Base-by-base conservation (phyloP, 768 basidiomycete species). In the Phylloporus sp. region DNA sequence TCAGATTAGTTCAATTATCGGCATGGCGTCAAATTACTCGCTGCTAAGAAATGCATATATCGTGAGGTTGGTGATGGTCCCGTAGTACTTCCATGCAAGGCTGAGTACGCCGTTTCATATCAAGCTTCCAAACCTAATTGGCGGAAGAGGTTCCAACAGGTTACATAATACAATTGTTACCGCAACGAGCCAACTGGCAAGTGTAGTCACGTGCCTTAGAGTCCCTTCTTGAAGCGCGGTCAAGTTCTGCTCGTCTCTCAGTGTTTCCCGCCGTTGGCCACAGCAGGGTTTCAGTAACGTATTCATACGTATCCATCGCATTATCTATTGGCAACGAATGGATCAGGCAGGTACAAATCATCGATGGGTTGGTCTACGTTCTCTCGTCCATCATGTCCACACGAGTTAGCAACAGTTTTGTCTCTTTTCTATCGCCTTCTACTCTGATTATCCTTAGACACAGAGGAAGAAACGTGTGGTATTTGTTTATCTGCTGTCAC, bases 331-430 rank as follows among this genome's bases (percentile, higher is more conserved):
- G 39, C 39, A 40, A 5, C 23, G 22, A 5, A 16, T 15, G 32
- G 16, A 34, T 16, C 13, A 15, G 32, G 15, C 13, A 34, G 5
- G 35, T 38, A 38, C 20, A 22, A 20, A 20, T 38, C 22, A 38
- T 22, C 18, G 11, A n/a, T 38, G 20, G 36, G 18, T 38, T n/a
- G 0, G 7, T n/a, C 13, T 15, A 13, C 6, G 10, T 43, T 41
- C 3, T 26, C 26, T 16, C 27, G 3, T 18, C 34, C 31, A 54
- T 45, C 31, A 54, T 45, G 52, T 40, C 36, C 23, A 27, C 36
- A 26, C 35, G 16, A 48, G 13, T 35, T 60, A 55, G 58, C 49
- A 47, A n/a, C 53, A 48, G 28, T 34, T 55, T 5, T 62, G 43
- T 44, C 28, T 65, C 27, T 53, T 42, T 43, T 53, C 41, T 23